Evolutionary conservation across 257 asterid genomes (phyloP), one percentile per base, ranked within the genome.

Genomic region (Henckelia pumila): DNA sequence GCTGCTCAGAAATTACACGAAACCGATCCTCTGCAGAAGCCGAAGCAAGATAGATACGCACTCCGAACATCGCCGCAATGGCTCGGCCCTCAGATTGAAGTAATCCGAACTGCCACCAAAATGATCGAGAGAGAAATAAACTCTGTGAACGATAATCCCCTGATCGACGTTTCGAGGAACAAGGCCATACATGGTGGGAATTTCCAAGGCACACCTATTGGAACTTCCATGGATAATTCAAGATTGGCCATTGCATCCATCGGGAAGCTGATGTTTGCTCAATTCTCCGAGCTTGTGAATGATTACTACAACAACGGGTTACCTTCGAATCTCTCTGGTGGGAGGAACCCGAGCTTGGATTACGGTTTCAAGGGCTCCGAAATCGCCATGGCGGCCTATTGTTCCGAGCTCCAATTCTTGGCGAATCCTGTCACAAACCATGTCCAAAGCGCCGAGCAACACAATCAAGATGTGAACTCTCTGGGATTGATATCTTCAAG

Each of bases 391-490:
- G 89, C 89, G 0, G 32, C 86, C 0, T 84, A 84, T 26, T 81
- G 86, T 35, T 84, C 89, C 0, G 89, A 84, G 78, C 86, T 84
- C 32, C 86, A 84, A 19, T 84, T 81, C 69, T 63, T 84, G 63
- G 87, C 87, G 0, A 81, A 84, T 24, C 85, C 89, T 0, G 84
- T 84, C 11, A 84, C 89, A 0, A 84, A 82, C 55, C 89, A 84
- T 30, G 89, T 84, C 19, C 87, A 84, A 35, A 84, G 87, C 17
- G 89, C 89, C 0, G 86, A 84, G 80, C 89, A 84, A 29, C 89
- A 84, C 60, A 84, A 84, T 56, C 87, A 84, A 29, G 90, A 82
- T 32, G 90, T 84, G n/a, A 84, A 84, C 62, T 84, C 90, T 0
- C 35, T 84, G 20, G 90, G 90, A 0, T 68, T 84, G 69, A 84